Evolutionary conservation across 345 rosid species (phyloP), one percentile per base, ranked within the genome.

Genomic region (Linum tenue): DNA sequence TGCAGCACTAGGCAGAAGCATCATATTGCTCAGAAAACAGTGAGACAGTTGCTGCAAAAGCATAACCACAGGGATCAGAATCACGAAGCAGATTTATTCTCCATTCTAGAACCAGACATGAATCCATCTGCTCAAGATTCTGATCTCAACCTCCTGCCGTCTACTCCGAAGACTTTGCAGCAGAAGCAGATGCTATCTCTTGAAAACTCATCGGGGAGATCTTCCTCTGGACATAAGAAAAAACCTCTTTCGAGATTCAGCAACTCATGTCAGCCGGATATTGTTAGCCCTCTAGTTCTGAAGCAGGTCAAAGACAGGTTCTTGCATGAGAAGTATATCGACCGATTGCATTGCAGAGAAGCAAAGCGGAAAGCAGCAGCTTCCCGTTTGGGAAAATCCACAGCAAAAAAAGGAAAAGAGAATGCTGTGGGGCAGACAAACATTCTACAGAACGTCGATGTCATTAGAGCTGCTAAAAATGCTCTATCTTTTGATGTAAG

Each of bases 241-340:
- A 78, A 69, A 69, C 64, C 71, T 12, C 77, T 63, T 53, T 72
- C 85, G 56, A 81, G 82, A 67, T 78, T 78, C 37, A 70, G 70
- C 36, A 69, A 67, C 68, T 77, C 78, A 60, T 35, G 66, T 39
- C 66, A 38, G 55, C 62, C 51, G 3, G 71, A 62, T 62, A 70
- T 85, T 55, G 67, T 75, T 38, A 90, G 89, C 39, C 91, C 96
- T 5, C 85, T 83, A 15, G 90, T 85, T 5, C 60, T 86, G 71
- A 88, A 88, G 65, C 89, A 48, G 72, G 82, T 86, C 0, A 82
- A 85, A 67, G 86, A 85, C 79, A 82, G 64, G 64, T 85, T 82
- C 14, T 79, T 88, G 73, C 96, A 90, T 76, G 96, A 92, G 77
- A 86, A 80, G 75, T 86, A 88, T 67, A 86, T 86, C 7, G 92